phyloP scores from a whole-genome alignment of 768 basidiomycete species.

The Naganishia friedmannii region DNA sequence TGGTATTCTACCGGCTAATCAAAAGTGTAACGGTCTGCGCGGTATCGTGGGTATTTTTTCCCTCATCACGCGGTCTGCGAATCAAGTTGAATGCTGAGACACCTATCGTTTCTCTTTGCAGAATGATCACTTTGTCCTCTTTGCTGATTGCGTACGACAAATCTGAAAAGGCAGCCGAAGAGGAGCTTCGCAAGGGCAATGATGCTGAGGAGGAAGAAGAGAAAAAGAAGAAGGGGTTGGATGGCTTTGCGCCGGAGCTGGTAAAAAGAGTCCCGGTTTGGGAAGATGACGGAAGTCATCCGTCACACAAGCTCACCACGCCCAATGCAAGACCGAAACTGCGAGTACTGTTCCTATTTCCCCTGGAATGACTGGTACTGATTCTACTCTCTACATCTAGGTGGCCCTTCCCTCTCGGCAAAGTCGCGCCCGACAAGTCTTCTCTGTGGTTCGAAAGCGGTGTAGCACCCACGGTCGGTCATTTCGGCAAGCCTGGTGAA shows the following conservation, averaged over 20 bases:
- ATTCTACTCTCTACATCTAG: background rate
- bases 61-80: background rate
- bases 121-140: constrained; percentile 17
- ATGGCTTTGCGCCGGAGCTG: background rate
- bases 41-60: constrained; percentile 9
- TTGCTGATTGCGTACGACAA: constrained; percentile 28
- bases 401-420: constrained; percentile 33
- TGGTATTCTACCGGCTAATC: constrained; percentile 30
- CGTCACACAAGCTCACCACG: constrained; percentile 24
- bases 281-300: constrained; percentile 32
- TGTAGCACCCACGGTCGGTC: constrained; percentile 19
- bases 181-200: constrained; percentile 8
- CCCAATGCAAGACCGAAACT: constrained; percentile 25
- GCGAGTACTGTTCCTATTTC: background rate
- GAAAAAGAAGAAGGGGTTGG: constrained; percentile 5
- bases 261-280: constrained; percentile 27
- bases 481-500: constrained; percentile 27
- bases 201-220: background rate
- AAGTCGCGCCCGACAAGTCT: constrained; percentile 17
- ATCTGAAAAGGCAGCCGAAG: constrained; percentile 24
- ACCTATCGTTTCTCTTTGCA: background rate
- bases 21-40: constrained; percentile 27
- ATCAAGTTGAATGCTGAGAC: background rate
- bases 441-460: constrained; percentile 31
- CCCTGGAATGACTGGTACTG: background rate